Conservation (phyloP, 2,329 filamentous ascomycete genomes). For the Trichophyton equinum region DNA sequence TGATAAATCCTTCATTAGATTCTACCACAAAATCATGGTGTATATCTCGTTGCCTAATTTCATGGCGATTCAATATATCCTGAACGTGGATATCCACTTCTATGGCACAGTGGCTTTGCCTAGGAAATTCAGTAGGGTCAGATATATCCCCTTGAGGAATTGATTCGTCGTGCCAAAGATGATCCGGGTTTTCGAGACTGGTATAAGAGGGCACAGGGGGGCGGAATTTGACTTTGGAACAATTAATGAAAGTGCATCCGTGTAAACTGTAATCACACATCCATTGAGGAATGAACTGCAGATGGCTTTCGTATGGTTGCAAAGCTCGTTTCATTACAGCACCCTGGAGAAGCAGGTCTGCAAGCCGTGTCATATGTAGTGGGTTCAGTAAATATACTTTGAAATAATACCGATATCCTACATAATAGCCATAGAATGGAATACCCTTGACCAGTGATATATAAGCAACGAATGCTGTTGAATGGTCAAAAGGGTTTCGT, state of each 20-base stretch:
- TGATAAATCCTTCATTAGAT: slow-evolving; percentile 47
- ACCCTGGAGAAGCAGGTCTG: slow-evolving; percentile 77
- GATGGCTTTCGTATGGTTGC: slow-evolving; percentile 86
- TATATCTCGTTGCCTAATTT: slow-evolving; percentile 61
- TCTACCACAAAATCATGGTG: slow-evolving; percentile 82
- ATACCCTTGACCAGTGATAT: slow-evolving; percentile 86
- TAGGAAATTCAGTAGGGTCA: slow-evolving; percentile 52
- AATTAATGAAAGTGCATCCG: slow-evolving; percentile 77
- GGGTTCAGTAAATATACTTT: slow-evolving; percentile 95
- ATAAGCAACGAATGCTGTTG: slow-evolving; percentile 67
- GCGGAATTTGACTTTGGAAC: slow-evolving; percentile 58
- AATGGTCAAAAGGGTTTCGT: slow-evolving; percentile 57
- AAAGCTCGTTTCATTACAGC: slow-evolving; percentile 71
- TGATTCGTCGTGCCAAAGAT: slow-evolving; percentile 70
- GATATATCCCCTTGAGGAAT: slow-evolving; percentile 49
- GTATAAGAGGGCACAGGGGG: slow-evolving; percentile 58
- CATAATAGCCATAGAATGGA: slow-evolving; percentile 91
- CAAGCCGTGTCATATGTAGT: slow-evolving; percentile 68
- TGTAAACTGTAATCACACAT: slow-evolving; percentile 98
- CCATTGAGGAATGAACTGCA: slow-evolving; percentile 88
- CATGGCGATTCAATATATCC: slow-evolving; percentile 69
- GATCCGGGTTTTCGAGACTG: slow-evolving; percentile 47
- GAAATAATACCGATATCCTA: slow-evolving; percentile 80
- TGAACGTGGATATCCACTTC: slow-evolving; percentile 85
- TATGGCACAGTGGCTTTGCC: slow-evolving; percentile 74